Evolutionary conservation across 2,329 filamentous ascomycete species (phyloP), one percentile per base, ranked within the genome.

Genomic region (Nemania sp.): DNA sequence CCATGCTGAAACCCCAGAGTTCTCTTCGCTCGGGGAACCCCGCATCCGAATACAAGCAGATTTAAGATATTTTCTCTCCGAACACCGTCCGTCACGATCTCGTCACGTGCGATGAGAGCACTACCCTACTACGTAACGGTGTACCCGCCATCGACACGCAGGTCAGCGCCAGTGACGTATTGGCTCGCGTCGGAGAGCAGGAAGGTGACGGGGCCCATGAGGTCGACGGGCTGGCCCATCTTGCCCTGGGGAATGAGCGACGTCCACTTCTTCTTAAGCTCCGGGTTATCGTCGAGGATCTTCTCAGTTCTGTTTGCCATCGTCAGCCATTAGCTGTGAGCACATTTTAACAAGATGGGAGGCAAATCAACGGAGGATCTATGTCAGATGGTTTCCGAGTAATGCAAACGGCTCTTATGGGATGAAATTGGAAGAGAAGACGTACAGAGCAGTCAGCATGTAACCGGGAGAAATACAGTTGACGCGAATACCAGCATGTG

Each of bases 381-480:
- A 14, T 6, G 15, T 3, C 14, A 17, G 15, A 37, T 14, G 28
- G 7, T 14, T 31, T 15, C n/a, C 43, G 24, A 24, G 24, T 11
- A 14, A 11, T 17, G 17, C 5, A 28, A 12, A 12, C 6, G 26
- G 26, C 26, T 6, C 12, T 12, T 22, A 39, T 17, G n/a, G 24
- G n/a, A 11, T 22, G 31, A 41, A n/a, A 14, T 31, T 24, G 14
- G 12, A 17, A 17, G 17, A 11, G 17, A 24, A 24, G 33, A 76
- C 88, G 83, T 80, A 93, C 89, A 97, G 76, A 54, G 91, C 89
- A 14, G 93, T 97, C 62, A 96, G 77, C 93, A 97, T 97, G 75
- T 97, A 97, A 39, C 94, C 93, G 0, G 93, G 93, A 24, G 88
- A 91, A 70, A 97, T 94, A 73, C 90, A 94, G 77, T 97, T 97